These are phyloP conservation scores for Clohesyomyces aquaticus DNA, from an alignment of 495 filamentous ascomycete species.

Conservation along the genomic window DNA sequence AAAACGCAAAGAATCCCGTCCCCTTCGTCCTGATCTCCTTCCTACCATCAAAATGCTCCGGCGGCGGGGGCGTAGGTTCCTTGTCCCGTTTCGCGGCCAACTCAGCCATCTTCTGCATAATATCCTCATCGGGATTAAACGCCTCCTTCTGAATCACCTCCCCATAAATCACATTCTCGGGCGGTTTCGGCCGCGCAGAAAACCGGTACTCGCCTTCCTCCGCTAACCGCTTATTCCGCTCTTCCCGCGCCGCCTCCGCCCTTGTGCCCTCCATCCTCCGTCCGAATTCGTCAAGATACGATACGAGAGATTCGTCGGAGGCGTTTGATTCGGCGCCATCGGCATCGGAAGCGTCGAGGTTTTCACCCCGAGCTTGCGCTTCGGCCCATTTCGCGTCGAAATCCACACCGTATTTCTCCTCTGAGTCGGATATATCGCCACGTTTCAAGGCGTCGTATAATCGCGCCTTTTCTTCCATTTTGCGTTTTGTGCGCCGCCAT, in stretches of 20 bases:
- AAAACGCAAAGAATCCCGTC: slow-evolving; percentile 87
- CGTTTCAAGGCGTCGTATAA: slow-evolving; percentile 84
- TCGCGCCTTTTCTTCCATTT: slow-evolving; percentile 84
- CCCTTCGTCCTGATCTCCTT: slow-evolving; percentile 84
- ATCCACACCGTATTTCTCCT: slow-evolving; percentile 71
- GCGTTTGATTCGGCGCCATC: slow-evolving; percentile 51
- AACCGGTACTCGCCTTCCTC: slow-evolving; percentile 52
- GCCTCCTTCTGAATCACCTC: slow-evolving; percentile 79
- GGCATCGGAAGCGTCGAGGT: slow-evolving; percentile 47
- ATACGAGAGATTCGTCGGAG: slow-evolving; percentile 65
- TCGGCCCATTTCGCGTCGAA: slow-evolving; percentile 96
- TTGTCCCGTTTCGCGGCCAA: slow-evolving; percentile 75
- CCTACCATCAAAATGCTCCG: slow-evolving; percentile 81
- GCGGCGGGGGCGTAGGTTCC: slow-evolving; percentile 73
- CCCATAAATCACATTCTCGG: slow-evolving; percentile 77
- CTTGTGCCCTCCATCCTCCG: slow-evolving; percentile 69
- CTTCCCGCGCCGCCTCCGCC: slow-evolving; percentile 62
- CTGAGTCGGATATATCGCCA: slow-evolving; percentile 63
- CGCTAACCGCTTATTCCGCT: slow-evolving; percentile 54
- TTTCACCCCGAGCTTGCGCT: slow-evolving; percentile 50
- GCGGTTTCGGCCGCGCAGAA: slow-evolving; percentile 63
- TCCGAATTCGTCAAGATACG: slow-evolving; percentile 90
- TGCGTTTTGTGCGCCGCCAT: slow-evolving; percentile 68
- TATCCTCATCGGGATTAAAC: slow-evolving; percentile 69
- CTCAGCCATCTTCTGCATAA: slow-evolving; percentile 66